phyloP scores from a whole-genome alignment of 768 basidiomycete species.

The Hortiboletus campestris region DNA sequence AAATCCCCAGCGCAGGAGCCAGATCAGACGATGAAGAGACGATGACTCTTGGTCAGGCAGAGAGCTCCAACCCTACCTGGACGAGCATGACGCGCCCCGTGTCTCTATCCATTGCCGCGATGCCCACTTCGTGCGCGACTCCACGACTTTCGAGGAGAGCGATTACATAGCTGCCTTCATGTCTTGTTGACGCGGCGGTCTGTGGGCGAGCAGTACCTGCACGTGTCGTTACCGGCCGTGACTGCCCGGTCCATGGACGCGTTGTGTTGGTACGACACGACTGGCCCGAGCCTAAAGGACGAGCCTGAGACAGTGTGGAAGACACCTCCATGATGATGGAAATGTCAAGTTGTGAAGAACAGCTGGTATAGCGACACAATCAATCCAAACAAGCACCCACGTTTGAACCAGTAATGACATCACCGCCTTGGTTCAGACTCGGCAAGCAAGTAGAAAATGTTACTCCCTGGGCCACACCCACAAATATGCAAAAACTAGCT shows the following conservation, averaged over 20 bases:
- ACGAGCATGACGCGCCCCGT: constrained; percentile 74
- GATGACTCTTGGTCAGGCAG: not conserved
- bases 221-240: constrained; percentile 46
- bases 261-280: constrained; percentile 16
- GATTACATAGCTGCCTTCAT: constrained; percentile 62
- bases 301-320: constrained; percentile 16
- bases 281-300: constrained; percentile 9
- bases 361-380: not conserved
- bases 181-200: constrained; percentile 57
- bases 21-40: not conserved
- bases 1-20: not conserved
- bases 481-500: constrained; percentile 13
- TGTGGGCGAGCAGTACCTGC: constrained; percentile 52
- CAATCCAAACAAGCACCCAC: too few relatives aligned
- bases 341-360: not conserved
- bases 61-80: constrained; percentile 51
- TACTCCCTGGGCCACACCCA: not conserved
- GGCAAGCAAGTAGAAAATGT: too few relatives aligned
- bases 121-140: constrained; percentile 79
- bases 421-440: not conserved
- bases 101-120: constrained; percentile 81
- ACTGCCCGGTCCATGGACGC: constrained; percentile 56
- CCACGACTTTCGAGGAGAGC: constrained; percentile 78
- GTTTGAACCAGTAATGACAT: too few relatives aligned
- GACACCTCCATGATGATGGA: constrained; percentile 2